Base-by-base conservation (phyloP, 208 protist species). In the Leishmania amazonensis region DNA sequence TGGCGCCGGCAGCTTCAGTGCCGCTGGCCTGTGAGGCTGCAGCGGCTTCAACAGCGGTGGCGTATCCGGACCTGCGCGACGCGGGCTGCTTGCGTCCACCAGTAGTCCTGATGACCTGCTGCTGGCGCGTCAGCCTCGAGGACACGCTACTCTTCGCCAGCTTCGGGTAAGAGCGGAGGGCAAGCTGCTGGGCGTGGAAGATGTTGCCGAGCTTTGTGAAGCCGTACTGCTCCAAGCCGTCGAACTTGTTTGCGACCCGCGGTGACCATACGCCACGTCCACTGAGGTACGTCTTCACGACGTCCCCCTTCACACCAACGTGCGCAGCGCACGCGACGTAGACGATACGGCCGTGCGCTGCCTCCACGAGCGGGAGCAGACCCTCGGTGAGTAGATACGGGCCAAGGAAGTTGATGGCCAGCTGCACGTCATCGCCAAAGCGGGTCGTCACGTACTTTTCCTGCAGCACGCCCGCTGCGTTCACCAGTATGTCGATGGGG, bases 161-260 rank as follows among this genome's bases (percentile, higher is more conserved):
- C 75, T 82, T 67, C 38, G 83, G 84, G 81, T 93, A 97, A 3
- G 92, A 90, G 47, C 92, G 85, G n/a, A 88, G 47, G 31, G 94
- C 94, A 51, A 96, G 87, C 64, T 96, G 88, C 85, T 96, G 92
- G 17, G 92, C 90, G 84, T 95, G 91, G 53, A 94, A 95, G 60
- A 96, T 95, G 75, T 91, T 94, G n/a, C 91, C 91, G 13, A 96
- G 91, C 85, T 97, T 95, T 67, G 94, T 95, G 78, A 97, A 92
- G 35, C 91, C 94, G 81, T 96, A 96, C 90, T 96, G 94, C 87
- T 97, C 92, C 13, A 95, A 77, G 9, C 87, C 91, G 70, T 97
- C 90, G 83, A 94, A 96, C 83, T 88, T 83, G 77, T 91, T 76
- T 5, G 87, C 87, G 47, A 94, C 89, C 17, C 88, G 85, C 28